A percentile compares a stretch with the other conserved stretches of the same genome.
phyloP scores from a whole-genome alignment of 2,329 filamentous ascomycete genomes.

The Teratosphaeria destructans region DNA sequence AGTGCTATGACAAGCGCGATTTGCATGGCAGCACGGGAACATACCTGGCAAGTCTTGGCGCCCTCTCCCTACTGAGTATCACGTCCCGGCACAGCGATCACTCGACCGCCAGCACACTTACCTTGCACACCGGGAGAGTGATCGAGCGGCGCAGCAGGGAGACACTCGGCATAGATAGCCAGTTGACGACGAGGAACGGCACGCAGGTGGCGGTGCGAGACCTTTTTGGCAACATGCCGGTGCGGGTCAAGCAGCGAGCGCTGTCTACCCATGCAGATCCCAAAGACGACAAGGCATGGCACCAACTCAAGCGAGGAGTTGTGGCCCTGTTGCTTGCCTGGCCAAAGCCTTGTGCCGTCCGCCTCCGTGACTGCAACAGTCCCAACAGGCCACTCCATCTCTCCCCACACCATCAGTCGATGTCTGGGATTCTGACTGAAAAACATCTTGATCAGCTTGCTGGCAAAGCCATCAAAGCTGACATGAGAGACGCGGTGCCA shows the following conservation, averaged over 20 bases:
- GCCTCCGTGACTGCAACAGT: constrained; percentile 44
- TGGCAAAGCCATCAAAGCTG: constrained; percentile 9
- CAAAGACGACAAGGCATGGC: constrained; percentile 55
- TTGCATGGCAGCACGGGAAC: constrained; percentile 59
- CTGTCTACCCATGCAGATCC: constrained; percentile 39
- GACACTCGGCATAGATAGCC: background rate
- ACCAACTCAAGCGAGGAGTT: constrained; percentile 48
- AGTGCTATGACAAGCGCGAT: constrained; percentile 36
- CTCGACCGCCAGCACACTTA: constrained; percentile 53
- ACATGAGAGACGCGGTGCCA: constrained; percentile 30
- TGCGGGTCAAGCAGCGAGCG: constrained; percentile 72
- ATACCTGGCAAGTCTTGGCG: constrained; percentile 68
- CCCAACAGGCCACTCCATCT: constrained; percentile 9
- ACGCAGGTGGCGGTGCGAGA: constrained; percentile 68
- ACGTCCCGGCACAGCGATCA: constrained; percentile 57
- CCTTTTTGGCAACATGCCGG: constrained; percentile 82
- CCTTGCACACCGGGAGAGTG: constrained; percentile 58
- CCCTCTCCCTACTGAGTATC: constrained; percentile 66
- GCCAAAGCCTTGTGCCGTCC: constrained; percentile 46
- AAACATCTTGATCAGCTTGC: constrained; percentile 17
- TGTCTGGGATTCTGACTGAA: constrained; percentile 15
- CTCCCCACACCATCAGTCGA: constrained; percentile 9
- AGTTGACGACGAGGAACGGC: constrained; percentile 35
- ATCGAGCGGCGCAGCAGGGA: constrained; percentile 41
- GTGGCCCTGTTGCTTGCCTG: constrained; percentile 62